Evolutionary conservation across 371 early-diverging fungal genomes (phyloP).

Genomic region (Gilbertella persicaria): DNA sequence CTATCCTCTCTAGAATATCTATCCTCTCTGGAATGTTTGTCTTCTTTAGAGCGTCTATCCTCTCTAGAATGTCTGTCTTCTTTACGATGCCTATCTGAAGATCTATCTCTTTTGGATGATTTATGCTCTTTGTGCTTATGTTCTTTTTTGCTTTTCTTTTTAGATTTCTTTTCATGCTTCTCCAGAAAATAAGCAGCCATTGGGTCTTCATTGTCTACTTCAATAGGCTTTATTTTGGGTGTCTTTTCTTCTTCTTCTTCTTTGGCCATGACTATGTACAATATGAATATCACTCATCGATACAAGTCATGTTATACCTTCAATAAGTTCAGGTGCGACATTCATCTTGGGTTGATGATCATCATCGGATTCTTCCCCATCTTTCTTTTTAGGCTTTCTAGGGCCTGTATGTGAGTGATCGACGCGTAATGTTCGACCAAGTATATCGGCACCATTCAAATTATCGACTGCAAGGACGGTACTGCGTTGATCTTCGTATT

Average conservation of each 20-base stretch:
- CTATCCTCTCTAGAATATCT: not conserved
- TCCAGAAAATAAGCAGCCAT: slow-evolving; percentile 74
- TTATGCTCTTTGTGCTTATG: slow-evolving; percentile 23
- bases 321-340: slow-evolving; percentile 61
- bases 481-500: slow-evolving; percentile 91
- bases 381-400: slow-evolving; percentile 41
- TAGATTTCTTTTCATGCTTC: slow-evolving; percentile 48
- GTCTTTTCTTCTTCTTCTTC: slow-evolving; percentile 23
- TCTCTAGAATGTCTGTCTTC: too few species aligned
- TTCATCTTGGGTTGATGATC: slow-evolving; percentile 80
- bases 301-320: slow-evolving; percentile 28
- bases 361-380: slow-evolving; percentile 50
- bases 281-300: too few species aligned
- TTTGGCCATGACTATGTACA: too few species aligned
- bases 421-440: slow-evolving; percentile 35
- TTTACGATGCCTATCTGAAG: slow-evolving; percentile 25
- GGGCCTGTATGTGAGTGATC: slow-evolving; percentile 57
- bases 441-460: slow-evolving; percentile 81
- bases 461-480: slow-evolving; percentile 95
- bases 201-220: slow-evolving; percentile 79
- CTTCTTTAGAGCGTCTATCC: not conserved
- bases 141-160: slow-evolving; percentile 22
- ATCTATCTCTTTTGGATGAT: too few species aligned
- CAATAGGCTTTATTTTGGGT: slow-evolving; percentile 31
- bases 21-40: too few species aligned